These are phyloP conservation scores for Alternaria hordeiaustralica DNA, from an alignment of 2,329 filamentous ascomycete genomes.

Conservation along the genomic window DNA sequence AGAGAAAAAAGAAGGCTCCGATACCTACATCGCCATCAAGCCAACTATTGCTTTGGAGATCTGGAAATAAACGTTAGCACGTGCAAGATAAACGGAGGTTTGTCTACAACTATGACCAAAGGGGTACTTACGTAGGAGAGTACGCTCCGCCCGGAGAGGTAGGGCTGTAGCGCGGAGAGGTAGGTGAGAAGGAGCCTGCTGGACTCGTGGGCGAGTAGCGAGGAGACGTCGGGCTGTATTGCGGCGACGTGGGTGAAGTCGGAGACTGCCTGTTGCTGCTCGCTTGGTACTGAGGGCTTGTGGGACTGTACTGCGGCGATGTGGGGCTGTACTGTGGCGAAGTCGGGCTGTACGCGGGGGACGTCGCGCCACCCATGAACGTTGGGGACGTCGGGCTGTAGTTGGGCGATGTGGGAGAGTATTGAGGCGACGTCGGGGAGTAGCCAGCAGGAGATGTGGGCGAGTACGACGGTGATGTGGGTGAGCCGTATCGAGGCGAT, in stretches of 20 bases:
- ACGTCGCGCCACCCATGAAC: conserved; percentile 37
- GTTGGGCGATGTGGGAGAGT: conserved; percentile 54
- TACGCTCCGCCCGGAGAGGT: conserved; percentile 46
- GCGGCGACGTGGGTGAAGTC: conserved; percentile 57
- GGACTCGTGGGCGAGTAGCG: conserved; percentile 39
- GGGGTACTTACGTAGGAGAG: conserved; percentile 54
- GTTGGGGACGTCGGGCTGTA: conserved; percentile 57
- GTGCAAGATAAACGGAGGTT: neutral
- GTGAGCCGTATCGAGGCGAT: conserved; percentile 57
- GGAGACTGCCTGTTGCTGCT: conserved; percentile 58
- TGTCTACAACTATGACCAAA: conserved; percentile 35
- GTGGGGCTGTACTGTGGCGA: conserved; percentile 62
- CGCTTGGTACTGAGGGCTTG: conserved; percentile 64
- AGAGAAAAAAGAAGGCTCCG: neutral
- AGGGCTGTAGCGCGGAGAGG: conserved; percentile 51
- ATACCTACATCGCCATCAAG: conserved; percentile 1
- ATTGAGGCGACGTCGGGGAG: conserved; percentile 58
- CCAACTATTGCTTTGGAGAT: conserved; percentile 44
- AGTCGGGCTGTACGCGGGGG: conserved; percentile 64
- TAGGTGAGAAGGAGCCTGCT: conserved; percentile 54
- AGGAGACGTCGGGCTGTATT: conserved; percentile 44
- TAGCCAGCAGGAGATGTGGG: conserved; percentile 60
- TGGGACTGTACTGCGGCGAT: conserved; percentile 75
- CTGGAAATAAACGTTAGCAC: conserved; percentile 32
- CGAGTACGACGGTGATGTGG: conserved; percentile 64